Evolutionary conservation across 2,329 filamentous ascomycete genomes (phyloP).

Genomic region (Diaporthe ilicicola): DNA sequence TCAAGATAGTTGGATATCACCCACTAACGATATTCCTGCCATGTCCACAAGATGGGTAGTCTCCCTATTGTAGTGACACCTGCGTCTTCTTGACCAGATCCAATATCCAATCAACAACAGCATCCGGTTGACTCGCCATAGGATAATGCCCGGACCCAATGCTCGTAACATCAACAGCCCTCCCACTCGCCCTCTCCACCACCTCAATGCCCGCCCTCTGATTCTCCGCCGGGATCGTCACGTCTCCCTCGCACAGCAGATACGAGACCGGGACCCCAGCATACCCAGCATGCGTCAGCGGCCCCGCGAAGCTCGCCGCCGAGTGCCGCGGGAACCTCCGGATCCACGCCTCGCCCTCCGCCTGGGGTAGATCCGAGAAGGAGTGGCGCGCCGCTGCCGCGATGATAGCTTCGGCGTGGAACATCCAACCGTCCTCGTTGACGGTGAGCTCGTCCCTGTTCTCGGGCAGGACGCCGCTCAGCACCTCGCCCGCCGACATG

Average conservation of each 20-base stretch:
- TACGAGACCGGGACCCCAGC: not conserved
- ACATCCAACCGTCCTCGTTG: no score
- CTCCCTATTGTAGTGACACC: no score
- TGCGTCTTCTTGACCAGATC: no score
- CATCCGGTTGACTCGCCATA: not conserved
- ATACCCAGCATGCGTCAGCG: not conserved
- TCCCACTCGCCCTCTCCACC: not conserved
- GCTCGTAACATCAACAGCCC: not conserved
- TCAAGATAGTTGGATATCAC: no score
- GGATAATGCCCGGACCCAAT: not conserved
- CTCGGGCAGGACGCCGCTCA: no score
- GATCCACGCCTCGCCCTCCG: not conserved
- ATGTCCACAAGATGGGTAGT: no score
- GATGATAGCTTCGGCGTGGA: no score
- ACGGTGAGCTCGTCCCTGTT: not conserved
- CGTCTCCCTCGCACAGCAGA: not conserved
- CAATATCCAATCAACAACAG: conserved; percentile 6
- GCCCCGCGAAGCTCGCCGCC: not conserved
- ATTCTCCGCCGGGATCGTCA: not conserved
- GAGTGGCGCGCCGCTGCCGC: no score
- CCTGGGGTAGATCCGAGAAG: not conserved
- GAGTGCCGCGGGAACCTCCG: not conserved
- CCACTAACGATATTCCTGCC: no score
- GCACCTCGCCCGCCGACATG: not conserved
- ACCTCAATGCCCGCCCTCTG: not conserved